Evolutionary conservation across 2,329 filamentous ascomycete species (phyloP).

Genomic region (Ambrosiella cleistominuta): DNA sequence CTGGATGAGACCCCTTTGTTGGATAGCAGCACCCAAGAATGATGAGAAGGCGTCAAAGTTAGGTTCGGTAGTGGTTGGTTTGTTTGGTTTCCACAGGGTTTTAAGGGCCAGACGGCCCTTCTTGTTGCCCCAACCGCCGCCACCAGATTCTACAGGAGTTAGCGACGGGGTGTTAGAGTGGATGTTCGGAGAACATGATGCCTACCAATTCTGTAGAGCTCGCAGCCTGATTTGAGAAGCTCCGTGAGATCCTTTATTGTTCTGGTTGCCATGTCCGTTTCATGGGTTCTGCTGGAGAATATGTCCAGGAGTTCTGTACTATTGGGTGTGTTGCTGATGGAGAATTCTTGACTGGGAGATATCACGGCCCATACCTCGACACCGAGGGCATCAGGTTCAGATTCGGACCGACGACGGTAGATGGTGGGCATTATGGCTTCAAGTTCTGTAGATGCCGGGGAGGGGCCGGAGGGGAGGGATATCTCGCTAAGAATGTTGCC

Average conservation of each 20-base stretch:
- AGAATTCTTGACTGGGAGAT: slow-evolving; percentile 5
- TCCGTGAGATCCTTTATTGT: not conserved
- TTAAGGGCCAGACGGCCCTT: slow-evolving; percentile 64
- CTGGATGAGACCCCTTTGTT: slow-evolving; percentile 32
- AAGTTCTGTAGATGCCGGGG: slow-evolving; percentile 53
- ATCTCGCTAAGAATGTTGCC: slow-evolving; percentile 64
- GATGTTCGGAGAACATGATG: slow-evolving; percentile 6
- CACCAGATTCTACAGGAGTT: slow-evolving; percentile 45
- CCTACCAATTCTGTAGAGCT: slow-evolving; percentile 29
- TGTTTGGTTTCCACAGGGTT: slow-evolving; percentile 24
- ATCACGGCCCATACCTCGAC: slow-evolving; percentile 57
- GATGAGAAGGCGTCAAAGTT: slow-evolving; percentile 20
- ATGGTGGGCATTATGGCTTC: slow-evolving; percentile 45
- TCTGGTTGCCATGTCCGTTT: slow-evolving; percentile 4
- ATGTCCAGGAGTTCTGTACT: not conserved
- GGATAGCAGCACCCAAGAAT: slow-evolving; percentile 10
- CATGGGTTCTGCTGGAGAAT: slow-evolving; percentile 8
- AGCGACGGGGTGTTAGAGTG: not conserved
- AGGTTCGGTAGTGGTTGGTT: slow-evolving; percentile 16
- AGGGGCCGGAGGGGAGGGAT: slow-evolving; percentile 24
- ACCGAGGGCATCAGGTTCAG: slow-evolving; percentile 25
- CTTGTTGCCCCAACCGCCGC: slow-evolving; percentile 71
- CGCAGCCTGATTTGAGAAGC: slow-evolving; percentile 17
- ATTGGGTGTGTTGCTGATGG: slow-evolving; percentile 36
- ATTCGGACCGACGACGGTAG: slow-evolving; percentile 25